Evolutionary conservation across 257 asterid species (phyloP), one percentile per base, ranked within the genome.

Genomic region (Solanum chmielewskii): DNA sequence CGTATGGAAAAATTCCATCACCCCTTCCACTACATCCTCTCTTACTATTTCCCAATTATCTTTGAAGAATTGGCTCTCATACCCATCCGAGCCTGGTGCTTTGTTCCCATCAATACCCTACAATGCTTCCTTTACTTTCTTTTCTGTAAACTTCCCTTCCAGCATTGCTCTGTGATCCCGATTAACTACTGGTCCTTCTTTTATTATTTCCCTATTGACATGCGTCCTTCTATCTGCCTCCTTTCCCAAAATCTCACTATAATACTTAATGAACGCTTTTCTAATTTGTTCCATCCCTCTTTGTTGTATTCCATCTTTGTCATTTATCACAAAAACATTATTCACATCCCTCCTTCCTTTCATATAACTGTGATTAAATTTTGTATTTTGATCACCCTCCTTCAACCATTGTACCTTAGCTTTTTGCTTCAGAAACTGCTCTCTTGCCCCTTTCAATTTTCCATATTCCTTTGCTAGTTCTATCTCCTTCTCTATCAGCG

Each of bases 181-280:
- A 52, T 6, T 5, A 0, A 56, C 23, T 9, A 56, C 1, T 5
- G 64, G n/a, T 0, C 64, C 64, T 6, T 1, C 20, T 1, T 18
- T 18, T 2, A 56, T 6, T 56, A 56, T 56, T 7, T 56, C 11
- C 2, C 10, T 18, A 3, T 5, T 52, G 2, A 52, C n/a, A 15
- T 52, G 3, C 0, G 3, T 6, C 3, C n/a, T 52, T 18, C 7
- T 3, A 2, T 18, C 7, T 7, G 7, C 7, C 3, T 3, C 20
- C 7, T 52, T 3, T n/a, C n/a, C n/a, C 23, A 56, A 18, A 2
- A 56, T 6, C 23, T 56, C 23, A 18, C 1, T 18, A 7, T 56
- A 56, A 7, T 56, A 18, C 1, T 18, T 11, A 0, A 56, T 6
- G n/a, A 56, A 56, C 2, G n/a, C 2, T 7, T 6, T 18, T 7